Base-by-base conservation (phyloP, 2,329 filamentous ascomycete species). In the Spiromastix sp. region DNA sequence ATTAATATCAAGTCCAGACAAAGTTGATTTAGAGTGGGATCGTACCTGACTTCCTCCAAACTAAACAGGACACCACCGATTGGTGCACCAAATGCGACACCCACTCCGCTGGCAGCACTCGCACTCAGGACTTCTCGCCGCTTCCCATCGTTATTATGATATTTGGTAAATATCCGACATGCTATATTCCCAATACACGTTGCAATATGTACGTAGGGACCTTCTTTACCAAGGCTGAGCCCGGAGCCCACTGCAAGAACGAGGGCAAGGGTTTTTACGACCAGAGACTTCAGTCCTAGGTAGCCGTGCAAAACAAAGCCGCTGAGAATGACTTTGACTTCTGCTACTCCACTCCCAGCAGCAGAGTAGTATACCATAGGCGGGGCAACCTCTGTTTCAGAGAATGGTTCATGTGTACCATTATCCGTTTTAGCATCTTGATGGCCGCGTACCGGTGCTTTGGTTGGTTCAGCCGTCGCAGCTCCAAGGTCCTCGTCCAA, bases 251-350 rank as follows among this genome's bases (percentile, higher is more conserved):
- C 86, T 55, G 85, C 93, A 38, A 96, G 69, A 39, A 95, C 74
- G 30, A 98, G 66, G 10, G 81, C 86, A 11, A 82, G 50, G 1
- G 84, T 83, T 56, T 98, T 98, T 61, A 93, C 73, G 4, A 89
- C 59, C 19, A 98, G 69, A 0, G 91, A 96, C 52, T 81, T 83
- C 25, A 93, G 59, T 48, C 91, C 91, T 5, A 98, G 72, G 54
- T 96, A 96, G 1, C 91, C 89, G 66, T 96, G 91, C 37, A 98
- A 67, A 37, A 98, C 89, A 51, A 96, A 98, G 4, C 91, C 91
- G 50, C 86, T 95, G n/a, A 96, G 73, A 39, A 96, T 96, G 40
- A 96, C 91, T 45, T 91, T 87, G 37, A 96, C 89, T 63, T 98
- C 91, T 5, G 91, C 91, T 9, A 98, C 91, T 48, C 91, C 91